These are phyloP conservation scores for Pichia kudriavzevii DNA, from an alignment of 1,139 yeast species.

Conservation along the genomic window DNA sequence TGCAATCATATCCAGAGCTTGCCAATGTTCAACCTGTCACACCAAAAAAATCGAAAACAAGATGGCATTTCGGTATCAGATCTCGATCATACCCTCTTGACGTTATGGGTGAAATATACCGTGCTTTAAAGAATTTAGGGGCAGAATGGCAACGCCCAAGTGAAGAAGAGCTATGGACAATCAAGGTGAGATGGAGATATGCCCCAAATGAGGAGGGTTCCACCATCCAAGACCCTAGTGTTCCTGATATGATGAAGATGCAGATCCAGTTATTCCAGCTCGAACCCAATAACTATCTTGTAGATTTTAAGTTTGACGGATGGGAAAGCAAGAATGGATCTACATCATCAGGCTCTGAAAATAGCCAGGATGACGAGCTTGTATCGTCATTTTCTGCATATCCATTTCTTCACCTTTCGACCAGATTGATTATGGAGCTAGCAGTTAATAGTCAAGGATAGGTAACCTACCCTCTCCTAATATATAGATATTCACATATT, in stretches of 20 bases:
- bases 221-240: constrained; percentile 15
- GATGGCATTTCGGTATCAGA: constrained; percentile 98
- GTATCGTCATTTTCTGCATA: constrained; percentile 85
- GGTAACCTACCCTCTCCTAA: not conserved
- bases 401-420: constrained; percentile 89
- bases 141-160: constrained; percentile 97
- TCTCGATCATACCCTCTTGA: constrained; percentile 94
- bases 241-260: constrained; percentile 90
- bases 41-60: constrained; percentile 79
- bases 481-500: not conserved
- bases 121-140: constrained; percentile 87
- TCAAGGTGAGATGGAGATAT: constrained; percentile 92
- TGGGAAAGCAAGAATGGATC: constrained; percentile 49
- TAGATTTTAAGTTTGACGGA: constrained; percentile 96
- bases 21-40: constrained; percentile 66
- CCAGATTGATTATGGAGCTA: constrained; percentile 88
- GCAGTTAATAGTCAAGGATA: constrained; percentile 73
- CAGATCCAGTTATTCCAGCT: constrained; percentile 92
- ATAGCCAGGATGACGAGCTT: constrained; percentile 41
- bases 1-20: constrained; percentile 40
- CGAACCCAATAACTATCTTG: constrained; percentile 91
- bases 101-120: constrained; percentile 96
- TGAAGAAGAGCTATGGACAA: constrained; percentile 93
- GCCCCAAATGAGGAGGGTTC: constrained; percentile 32
- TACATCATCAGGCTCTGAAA: constrained; percentile 13